Percentiles rank a stretch among this genome's conserved stretches.
Evolutionary conservation across 352 stramenopile species (phyloP).

Genomic region (Phytophthora citricola): DNA sequence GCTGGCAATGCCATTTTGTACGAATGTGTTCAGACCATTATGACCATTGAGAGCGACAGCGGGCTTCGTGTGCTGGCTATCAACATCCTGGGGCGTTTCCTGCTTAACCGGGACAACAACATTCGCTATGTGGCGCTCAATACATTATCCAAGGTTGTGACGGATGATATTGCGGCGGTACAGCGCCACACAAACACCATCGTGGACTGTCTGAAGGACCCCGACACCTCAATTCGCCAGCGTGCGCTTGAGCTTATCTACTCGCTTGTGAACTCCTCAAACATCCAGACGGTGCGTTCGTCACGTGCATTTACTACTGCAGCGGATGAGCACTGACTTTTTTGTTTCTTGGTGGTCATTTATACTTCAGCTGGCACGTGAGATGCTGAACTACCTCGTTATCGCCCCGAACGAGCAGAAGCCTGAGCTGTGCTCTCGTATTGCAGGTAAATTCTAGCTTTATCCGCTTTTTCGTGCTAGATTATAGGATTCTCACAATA

Average conservation of each 20-base stretch:
- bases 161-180: conserved; percentile 93
- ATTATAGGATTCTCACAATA: conserved; percentile 8
- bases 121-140: conserved; percentile 99
- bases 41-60: conserved; percentile 98
- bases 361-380: conserved; percentile 87
- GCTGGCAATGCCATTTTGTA: conserved; percentile 99
- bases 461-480: not conserved
- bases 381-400: conserved; percentile 99
- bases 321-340: not conserved
- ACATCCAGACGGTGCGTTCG: conserved; percentile 90
- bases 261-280: conserved; percentile 97
- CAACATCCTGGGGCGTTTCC: conserved; percentile 99
- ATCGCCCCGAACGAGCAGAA: conserved; percentile 97
- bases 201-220: conserved; percentile 95
- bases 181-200: conserved; percentile 98
- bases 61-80: conserved; percentile 97
- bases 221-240: conserved; percentile 98
- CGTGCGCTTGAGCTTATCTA: conserved; percentile 99
- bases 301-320: not conserved
- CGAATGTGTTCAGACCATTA: conserved; percentile 99
- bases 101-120: conserved; percentile 99
- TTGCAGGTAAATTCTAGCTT: conserved; percentile 79
- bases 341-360: not conserved
- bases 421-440: conserved; percentile 93
- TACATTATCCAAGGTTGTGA: conserved; percentile 93